Conservation (phyloP, 805 yeast genomes). For the Wickerhamomyces xylosicus region DNA sequence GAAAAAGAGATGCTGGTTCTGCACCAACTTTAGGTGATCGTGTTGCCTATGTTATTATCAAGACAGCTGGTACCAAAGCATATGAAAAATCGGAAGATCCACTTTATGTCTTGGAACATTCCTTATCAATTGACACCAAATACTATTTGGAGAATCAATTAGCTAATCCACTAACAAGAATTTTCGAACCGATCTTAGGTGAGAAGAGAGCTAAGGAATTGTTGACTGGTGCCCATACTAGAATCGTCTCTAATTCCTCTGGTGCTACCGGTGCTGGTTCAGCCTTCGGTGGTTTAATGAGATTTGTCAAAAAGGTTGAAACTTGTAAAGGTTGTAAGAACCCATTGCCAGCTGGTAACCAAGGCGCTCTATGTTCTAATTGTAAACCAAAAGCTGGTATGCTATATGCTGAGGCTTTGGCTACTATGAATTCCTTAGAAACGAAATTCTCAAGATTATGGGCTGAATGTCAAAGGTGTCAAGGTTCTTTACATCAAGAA, state of each 20-base stretch:
- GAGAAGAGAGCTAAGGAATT: slow-evolving; percentile 72
- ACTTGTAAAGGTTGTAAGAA: slow-evolving; percentile 83
- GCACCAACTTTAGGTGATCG: slow-evolving; percentile 97
- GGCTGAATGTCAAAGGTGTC: slow-evolving; percentile 98
- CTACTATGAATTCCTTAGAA: slow-evolving; percentile 72
- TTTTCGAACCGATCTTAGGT: slow-evolving; percentile 91
- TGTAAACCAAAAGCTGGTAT: slow-evolving; percentile 69
- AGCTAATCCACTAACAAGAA: slow-evolving; percentile 85
- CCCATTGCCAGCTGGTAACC: slow-evolving; percentile 48
- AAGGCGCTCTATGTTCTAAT: slow-evolving; percentile 73
- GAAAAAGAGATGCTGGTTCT: slow-evolving; percentile 91
- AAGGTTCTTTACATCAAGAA: slow-evolving; percentile 92
- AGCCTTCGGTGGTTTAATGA: slow-evolving; percentile 73
- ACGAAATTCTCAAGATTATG: slow-evolving; percentile 78
- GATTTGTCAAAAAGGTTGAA: slow-evolving; percentile 82
- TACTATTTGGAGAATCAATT: slow-evolving; percentile 90
- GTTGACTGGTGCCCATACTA: slow-evolving; percentile 74
- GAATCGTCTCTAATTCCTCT: slow-evolving; percentile 53
- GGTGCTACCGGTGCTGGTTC: slow-evolving; percentile 28
- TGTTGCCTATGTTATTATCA: slow-evolving; percentile 91
- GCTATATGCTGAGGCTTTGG: slow-evolving; percentile 71
- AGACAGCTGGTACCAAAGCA: slow-evolving; percentile 70
- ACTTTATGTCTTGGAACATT: slow-evolving; percentile 80
- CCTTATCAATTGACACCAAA: slow-evolving; percentile 87
- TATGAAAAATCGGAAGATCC: slow-evolving; percentile 98